Conservation (phyloP, 1,284 basidiomycete genomes). For the Marasmius fiardii region DNA sequence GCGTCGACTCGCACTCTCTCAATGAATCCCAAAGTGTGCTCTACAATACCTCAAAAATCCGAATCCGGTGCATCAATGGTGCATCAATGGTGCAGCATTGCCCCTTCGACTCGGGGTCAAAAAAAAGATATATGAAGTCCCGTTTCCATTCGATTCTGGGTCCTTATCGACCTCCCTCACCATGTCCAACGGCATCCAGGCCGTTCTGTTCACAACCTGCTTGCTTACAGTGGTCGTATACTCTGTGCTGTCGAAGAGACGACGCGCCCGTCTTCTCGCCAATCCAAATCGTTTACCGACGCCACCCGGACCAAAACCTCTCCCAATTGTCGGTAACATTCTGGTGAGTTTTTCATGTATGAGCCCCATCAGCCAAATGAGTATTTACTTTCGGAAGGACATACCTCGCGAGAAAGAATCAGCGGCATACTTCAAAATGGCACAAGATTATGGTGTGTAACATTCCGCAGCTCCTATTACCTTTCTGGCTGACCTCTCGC, state of each 20-base stretch:
- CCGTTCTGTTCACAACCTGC: neutral
- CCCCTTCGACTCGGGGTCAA: no score
- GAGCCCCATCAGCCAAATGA: neutral
- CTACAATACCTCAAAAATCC: no score
- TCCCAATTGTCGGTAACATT: slow-evolving; percentile 42
- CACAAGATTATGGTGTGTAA: slow-evolving; percentile 32
- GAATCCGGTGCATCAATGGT: no score
- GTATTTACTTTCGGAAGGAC: slow-evolving; percentile 21
- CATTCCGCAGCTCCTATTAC: neutral
- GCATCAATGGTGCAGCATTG: no score
- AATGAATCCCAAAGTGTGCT: no score
- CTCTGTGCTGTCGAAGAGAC: neutral
- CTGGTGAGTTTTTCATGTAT: slow-evolving; percentile 18
- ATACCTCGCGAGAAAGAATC: slow-evolving; percentile 33
- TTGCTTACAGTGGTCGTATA: neutral
- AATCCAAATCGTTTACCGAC: slow-evolving; percentile 26
- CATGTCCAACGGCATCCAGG: neutral
- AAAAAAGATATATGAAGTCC: neutral
- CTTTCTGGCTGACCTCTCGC: neutral
- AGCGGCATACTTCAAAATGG: slow-evolving; percentile 28
- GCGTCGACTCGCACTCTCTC: no score
- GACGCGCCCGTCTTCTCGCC: slow-evolving; percentile 10
- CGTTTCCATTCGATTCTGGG: neutral
- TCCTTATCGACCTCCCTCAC: neutral
- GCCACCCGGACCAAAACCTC: slow-evolving; percentile 42